Conservation (phyloP, 2,329 filamentous ascomycete species). For the Diaporthe vexans region DNA sequence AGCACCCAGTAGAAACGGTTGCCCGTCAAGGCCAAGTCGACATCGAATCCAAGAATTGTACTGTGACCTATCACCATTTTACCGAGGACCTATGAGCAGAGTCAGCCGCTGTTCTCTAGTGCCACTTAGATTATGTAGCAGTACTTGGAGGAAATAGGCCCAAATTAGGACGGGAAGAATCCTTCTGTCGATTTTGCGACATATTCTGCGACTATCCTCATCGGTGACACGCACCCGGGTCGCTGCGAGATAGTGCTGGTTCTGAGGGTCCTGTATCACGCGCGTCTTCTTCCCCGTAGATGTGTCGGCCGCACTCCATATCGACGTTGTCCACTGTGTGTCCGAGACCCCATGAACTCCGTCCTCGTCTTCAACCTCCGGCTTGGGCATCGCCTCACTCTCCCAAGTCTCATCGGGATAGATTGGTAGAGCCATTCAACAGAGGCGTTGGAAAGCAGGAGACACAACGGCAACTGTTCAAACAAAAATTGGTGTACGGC, state of each 20-base stretch:
- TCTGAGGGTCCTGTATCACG: background rate
- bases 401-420: background rate
- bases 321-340: conserved; percentile 1
- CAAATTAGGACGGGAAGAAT: conserved; percentile 69
- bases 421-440: background rate
- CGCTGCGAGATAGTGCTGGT: background rate
- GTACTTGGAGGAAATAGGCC: conserved; percentile 69
- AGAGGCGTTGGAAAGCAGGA: too few species aligned
- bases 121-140: background rate
- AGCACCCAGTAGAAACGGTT: conserved; percentile 70
- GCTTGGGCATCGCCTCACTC: background rate
- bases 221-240: background rate
- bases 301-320: background rate
- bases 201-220: conserved; percentile 8
- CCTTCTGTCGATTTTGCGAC: conserved; percentile 70
- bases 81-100: conserved; percentile 61
- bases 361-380: background rate
- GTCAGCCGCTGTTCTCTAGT: background rate
- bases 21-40: conserved; percentile 64
- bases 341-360: background rate
- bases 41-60: conserved; percentile 67
- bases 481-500: background rate
- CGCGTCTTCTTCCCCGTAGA: background rate
- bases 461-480: too few species aligned
- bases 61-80: conserved; percentile 70